Evolutionary conservation across 2,329 filamentous ascomycete species (phyloP).

Genomic region (Chaetomium sp.): DNA sequence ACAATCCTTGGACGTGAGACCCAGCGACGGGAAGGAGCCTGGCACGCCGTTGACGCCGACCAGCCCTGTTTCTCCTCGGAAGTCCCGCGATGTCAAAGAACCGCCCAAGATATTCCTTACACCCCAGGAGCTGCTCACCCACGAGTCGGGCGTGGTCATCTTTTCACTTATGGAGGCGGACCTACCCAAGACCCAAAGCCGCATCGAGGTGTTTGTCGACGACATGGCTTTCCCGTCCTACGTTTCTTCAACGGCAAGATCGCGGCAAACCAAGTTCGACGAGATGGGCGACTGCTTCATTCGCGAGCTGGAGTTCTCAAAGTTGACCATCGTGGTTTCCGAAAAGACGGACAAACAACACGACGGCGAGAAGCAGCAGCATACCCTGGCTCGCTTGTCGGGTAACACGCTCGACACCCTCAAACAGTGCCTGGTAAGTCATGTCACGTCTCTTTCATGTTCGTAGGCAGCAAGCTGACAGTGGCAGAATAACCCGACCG

Average conservation of each 20-base stretch:
- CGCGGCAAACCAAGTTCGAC: conserved; percentile 72
- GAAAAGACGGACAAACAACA: conserved; percentile 76
- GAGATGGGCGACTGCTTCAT: conserved; percentile 96
- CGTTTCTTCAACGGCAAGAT: conserved; percentile 73
- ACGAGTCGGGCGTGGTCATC: conserved; percentile 89
- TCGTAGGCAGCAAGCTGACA: conserved; percentile 26
- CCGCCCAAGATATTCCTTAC: conserved; percentile 77
- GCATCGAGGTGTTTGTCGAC: conserved; percentile 88
- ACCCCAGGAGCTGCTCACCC: conserved; percentile 76
- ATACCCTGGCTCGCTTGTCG: conserved; percentile 77
- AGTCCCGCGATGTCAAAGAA: conserved; percentile 57
- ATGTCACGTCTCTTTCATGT: not conserved
- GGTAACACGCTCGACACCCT: conserved; percentile 86
- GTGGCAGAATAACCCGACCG: conserved; percentile 79
- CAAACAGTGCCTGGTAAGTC: conserved; percentile 78
- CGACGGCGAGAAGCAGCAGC: conserved; percentile 71
- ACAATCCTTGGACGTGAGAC: conserved; percentile 34
- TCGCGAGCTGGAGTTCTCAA: conserved; percentile 94
- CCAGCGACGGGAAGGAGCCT: conserved; percentile 40
- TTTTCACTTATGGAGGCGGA: conserved; percentile 94
- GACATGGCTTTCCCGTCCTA: conserved; percentile 94
- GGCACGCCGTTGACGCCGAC: conserved; percentile 47
- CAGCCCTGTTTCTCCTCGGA: conserved; percentile 50
- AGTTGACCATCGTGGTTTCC: conserved; percentile 82
- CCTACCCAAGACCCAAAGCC: conserved; percentile 72